A percentile compares a stretch with the other conserved stretches of the same genome.
These are phyloP conservation scores for Nectriaceae sp. DNA, from an alignment of 2,329 filamentous ascomycete species.

Conservation along the genomic window DNA sequence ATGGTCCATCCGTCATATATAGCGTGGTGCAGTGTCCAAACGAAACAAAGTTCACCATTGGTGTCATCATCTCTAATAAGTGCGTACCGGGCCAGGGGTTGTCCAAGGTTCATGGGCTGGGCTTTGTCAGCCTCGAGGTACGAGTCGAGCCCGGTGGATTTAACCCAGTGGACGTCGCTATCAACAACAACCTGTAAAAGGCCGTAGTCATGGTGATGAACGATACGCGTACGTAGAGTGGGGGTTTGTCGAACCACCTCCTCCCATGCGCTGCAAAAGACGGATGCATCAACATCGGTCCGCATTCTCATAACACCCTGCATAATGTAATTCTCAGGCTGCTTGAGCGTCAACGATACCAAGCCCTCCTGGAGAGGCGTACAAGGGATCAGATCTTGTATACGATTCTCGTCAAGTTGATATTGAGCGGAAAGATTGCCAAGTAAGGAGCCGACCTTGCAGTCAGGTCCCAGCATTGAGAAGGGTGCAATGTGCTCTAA, in stretches of 20 bases:
- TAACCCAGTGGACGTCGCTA: neutral
- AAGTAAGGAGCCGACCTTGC: neutral
- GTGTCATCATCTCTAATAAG: neutral
- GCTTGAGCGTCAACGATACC: neutral
- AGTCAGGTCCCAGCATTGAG: neutral
- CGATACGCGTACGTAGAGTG: neutral
- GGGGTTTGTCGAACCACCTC: neutral
- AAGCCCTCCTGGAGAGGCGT: neutral
- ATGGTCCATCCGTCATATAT: neutral
- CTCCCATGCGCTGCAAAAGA: neutral
- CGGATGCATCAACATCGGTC: neutral
- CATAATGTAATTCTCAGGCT: neutral
- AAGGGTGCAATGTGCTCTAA: neutral
- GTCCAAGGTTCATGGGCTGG: neutral
- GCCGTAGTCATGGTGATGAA: neutral
- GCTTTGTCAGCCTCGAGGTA: neutral
- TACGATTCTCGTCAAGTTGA: neutral
- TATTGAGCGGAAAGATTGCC: neutral
- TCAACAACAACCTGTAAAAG: neutral
- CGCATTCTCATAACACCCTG: neutral
- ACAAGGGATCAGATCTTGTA: neutral
- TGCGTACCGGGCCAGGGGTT: neutral
- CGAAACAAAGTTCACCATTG: neutral
- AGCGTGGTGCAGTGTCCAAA: conserved; percentile 6
- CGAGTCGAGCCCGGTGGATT: neutral